phyloP scores from a whole-genome alignment of 2,329 filamentous ascomycete species.

The Phialocephala sp. region DNA sequence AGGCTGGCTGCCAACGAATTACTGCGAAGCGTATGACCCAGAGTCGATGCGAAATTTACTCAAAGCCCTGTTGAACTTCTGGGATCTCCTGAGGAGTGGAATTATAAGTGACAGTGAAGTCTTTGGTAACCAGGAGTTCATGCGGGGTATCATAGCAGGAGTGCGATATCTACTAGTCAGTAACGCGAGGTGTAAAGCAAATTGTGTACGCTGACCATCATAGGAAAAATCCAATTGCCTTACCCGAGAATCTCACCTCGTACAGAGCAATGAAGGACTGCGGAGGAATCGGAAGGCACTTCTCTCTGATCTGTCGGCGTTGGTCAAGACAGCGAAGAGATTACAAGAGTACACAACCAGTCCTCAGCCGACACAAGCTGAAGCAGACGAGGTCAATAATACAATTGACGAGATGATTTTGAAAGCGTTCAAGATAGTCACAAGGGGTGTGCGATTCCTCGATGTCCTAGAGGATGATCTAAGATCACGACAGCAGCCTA shows the following conservation, averaged over 20 bases:
- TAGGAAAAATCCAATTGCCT: slow-evolving; percentile 90
- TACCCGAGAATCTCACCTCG: slow-evolving; percentile 76
- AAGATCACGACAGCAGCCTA: slow-evolving; percentile 52
- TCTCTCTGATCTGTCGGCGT: slow-evolving; percentile 83
- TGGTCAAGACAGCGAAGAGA: slow-evolving; percentile 88
- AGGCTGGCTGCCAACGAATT: slow-evolving; percentile 97
- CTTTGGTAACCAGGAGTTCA: slow-evolving; percentile 91
- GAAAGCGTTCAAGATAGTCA: slow-evolving; percentile 94
- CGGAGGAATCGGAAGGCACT: slow-evolving; percentile 85
- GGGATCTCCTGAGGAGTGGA: slow-evolving; percentile 85
- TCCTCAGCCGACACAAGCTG: slow-evolving; percentile 46
- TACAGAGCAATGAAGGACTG: slow-evolving; percentile 77
- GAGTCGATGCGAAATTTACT: slow-evolving; percentile 84
- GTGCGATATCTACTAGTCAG: slow-evolving; percentile 88
- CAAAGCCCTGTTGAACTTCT: slow-evolving; percentile 87
- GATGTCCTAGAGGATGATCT: slow-evolving; percentile 79
- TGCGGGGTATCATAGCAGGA: slow-evolving; percentile 91
- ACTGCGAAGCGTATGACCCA: slow-evolving; percentile 94
- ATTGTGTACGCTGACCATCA: slow-evolving; percentile 18
- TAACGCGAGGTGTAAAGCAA: slow-evolving; percentile 32
- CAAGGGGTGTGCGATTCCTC: slow-evolving; percentile 84
- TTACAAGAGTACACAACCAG: slow-evolving; percentile 71
- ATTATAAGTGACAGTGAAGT: slow-evolving; percentile 76
- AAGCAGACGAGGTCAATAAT: slow-evolving; percentile 68
- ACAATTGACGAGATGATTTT: slow-evolving; percentile 92